Conservation (phyloP, 202 grass and related monocot genomes). For the Carex sylvatica region DNA sequence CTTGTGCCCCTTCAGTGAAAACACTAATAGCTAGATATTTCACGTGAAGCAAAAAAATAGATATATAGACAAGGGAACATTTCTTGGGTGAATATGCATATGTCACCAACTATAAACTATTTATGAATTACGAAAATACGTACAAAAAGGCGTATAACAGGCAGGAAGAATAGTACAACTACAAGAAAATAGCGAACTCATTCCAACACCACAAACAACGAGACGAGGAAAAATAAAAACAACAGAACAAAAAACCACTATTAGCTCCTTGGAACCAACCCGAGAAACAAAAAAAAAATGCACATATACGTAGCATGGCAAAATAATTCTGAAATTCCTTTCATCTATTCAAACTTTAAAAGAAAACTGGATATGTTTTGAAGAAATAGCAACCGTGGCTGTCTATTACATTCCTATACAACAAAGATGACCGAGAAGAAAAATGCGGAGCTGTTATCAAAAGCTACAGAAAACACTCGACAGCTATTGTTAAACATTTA, state of each 20-base stretch:
- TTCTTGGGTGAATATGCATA: background rate
- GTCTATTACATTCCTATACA: background rate
- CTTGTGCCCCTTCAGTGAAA: background rate
- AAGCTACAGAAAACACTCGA: background rate
- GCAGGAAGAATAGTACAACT: background rate
- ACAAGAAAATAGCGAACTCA: background rate
- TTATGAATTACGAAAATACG: background rate
- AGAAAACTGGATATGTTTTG: background rate
- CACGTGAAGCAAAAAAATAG: background rate
- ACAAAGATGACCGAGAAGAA: background rate
- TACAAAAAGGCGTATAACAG: background rate
- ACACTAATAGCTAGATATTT: background rate
- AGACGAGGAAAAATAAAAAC: background rate
- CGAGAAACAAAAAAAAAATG: background rate
- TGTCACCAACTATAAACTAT: background rate
- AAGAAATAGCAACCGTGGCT: background rate
- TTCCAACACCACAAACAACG: background rate
- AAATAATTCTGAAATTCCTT: background rate
- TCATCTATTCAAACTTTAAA: background rate
- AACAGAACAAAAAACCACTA: background rate
- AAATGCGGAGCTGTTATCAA: background rate
- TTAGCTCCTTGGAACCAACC: background rate
- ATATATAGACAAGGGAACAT: background rate
- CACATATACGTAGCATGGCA: background rate
- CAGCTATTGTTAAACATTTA: constrained; percentile 4